Conservation (phyloP, 495 filamentous ascomycete species). For the Clohesyomyces aquaticus region DNA sequence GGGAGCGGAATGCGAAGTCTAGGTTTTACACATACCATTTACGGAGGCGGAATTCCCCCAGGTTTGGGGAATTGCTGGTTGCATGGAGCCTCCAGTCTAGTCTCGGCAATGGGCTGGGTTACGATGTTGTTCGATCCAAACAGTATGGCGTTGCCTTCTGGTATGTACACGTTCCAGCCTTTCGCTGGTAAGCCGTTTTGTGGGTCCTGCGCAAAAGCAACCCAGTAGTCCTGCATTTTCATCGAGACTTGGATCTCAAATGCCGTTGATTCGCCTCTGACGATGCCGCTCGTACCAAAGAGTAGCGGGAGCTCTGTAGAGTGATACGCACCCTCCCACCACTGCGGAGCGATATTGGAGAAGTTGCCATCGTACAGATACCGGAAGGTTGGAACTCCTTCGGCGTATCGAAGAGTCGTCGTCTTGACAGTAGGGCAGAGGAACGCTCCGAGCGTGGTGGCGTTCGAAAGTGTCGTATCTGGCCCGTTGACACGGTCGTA, state of each 20-base stretch:
- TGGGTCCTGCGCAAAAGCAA: conserved; percentile 37
- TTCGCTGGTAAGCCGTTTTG: conserved; percentile 9
- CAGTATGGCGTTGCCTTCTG: conserved; percentile 14
- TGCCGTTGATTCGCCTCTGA: conserved; percentile 16
- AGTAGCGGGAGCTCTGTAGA: conserved; percentile 36
- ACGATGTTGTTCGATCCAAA: conserved; percentile 11
- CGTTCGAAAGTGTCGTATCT: conserved; percentile 9
- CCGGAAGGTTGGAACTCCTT: conserved; percentile 45
- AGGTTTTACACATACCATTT: background rate
- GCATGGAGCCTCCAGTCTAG: conserved; percentile 18
- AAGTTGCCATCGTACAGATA: conserved; percentile 57
- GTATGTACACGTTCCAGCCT: conserved; percentile 27
- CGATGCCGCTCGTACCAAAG: conserved; percentile 33
- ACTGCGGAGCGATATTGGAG: conserved; percentile 48
- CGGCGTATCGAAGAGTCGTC: conserved; percentile 34
- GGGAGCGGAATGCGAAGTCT: background rate
- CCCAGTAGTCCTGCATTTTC: conserved; percentile 38
- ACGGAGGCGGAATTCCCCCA: conserved; percentile 1
- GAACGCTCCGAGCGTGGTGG: conserved; percentile 29
- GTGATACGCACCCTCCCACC: conserved; percentile 46
- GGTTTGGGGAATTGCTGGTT: background rate
- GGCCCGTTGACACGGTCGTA: conserved; percentile 29
- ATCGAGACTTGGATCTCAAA: conserved; percentile 31
- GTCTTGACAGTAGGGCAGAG: conserved; percentile 35
- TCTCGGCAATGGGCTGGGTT: conserved; percentile 18